Evolutionary conservation across 192 early-diverging fungal genomes (phyloP).

Genomic region (Phlyctochytrium planicorne): DNA sequence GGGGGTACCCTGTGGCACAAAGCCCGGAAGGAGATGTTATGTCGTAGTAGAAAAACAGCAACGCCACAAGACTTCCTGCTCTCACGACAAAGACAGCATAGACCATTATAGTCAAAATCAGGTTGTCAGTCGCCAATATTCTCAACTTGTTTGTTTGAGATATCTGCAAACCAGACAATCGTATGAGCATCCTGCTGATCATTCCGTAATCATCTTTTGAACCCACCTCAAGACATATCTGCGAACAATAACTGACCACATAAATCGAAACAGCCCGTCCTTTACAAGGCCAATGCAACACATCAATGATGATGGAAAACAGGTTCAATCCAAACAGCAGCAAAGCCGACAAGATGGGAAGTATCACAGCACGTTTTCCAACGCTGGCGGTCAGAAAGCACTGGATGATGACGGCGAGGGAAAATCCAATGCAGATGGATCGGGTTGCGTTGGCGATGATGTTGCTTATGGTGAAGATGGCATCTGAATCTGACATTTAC

Average conservation of each 20-base stretch:
- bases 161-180: too few relatives aligned
- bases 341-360: neutral
- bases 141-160: neutral
- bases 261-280: neutral
- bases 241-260: neutral
- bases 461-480: neutral
- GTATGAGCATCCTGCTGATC: too few relatives aligned
- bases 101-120: neutral
- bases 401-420: neutral
- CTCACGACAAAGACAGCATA: neutral
- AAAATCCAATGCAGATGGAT: neutral
- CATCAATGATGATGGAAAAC: neutral
- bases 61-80: neutral
- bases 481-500: too few relatives aligned
- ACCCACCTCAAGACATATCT: neutral
- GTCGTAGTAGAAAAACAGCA: neutral
- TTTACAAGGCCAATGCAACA: neutral
- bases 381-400: neutral
- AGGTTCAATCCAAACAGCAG: neutral
- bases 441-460: constrained; percentile 1
- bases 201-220: too few relatives aligned
- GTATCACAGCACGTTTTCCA: neutral
- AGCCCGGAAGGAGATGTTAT: neutral
- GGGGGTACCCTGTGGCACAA: neutral
- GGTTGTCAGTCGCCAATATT: neutral